phyloP scores from a whole-genome alignment of 805 yeast genomes.

The Priceomyces castillae region DNA sequence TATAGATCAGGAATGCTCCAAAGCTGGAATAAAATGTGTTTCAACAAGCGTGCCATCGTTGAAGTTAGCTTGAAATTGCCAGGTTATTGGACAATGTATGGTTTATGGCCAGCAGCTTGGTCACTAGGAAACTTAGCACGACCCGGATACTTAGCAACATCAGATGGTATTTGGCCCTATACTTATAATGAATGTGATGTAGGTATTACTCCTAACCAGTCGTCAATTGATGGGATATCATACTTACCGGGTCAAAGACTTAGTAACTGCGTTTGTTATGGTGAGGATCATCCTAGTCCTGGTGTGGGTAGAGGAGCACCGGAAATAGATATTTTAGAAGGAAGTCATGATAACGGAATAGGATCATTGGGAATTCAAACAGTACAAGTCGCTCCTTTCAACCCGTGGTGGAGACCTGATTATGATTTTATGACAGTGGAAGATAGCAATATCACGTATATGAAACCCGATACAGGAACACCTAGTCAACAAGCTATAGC shows the following conservation, averaged over 20 bases:
- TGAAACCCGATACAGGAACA: constrained; percentile 91
- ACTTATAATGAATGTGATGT: constrained; percentile 36
- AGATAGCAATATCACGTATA: constrained; percentile 64
- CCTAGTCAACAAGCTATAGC: constrained; percentile 93
- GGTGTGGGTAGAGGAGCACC: constrained; percentile 42
- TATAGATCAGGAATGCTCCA: constrained; percentile 92
- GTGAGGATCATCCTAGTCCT: constrained; percentile 36
- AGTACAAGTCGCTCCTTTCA: constrained; percentile 88
- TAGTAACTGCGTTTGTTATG: constrained; percentile 31
- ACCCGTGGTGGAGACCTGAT: constrained; percentile 92
- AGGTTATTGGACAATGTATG: constrained; percentile 28
- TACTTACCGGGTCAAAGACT: constrained; percentile 37
- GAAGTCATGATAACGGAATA: constrained; percentile 33
- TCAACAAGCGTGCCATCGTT: constrained; percentile 36
- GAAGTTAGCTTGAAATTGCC: constrained; percentile 31
- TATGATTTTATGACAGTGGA: constrained; percentile 73
- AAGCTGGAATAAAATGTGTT: constrained; percentile 89
- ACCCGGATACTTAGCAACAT: constrained; percentile 34
- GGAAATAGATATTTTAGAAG: constrained; percentile 24
- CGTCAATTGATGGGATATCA: constrained; percentile 38
- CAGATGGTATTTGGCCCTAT: constrained; percentile 42
- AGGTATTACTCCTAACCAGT: constrained; percentile 38
- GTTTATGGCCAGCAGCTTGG: constrained; percentile 42
- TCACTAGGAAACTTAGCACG: constrained; percentile 37
- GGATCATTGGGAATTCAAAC: constrained; percentile 57